Conservation (phyloP, 2,329 filamentous ascomycete genomes). For the Zymoseptoria tritici region DNA sequence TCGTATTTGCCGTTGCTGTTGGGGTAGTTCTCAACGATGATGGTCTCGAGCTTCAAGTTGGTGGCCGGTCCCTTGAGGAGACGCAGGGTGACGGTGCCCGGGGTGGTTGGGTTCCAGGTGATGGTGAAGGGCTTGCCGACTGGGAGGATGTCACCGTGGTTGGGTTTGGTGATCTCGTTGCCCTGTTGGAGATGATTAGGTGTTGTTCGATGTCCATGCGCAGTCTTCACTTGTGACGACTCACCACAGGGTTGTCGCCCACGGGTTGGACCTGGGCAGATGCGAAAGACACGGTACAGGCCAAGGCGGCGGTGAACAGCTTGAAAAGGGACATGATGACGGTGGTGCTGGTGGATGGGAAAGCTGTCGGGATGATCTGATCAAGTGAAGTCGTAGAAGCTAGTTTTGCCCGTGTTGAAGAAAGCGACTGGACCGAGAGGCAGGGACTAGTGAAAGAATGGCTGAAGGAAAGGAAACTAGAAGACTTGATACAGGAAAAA, state of each 20-base stretch:
- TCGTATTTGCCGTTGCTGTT: slow-evolving; percentile 48
- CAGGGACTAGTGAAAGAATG: not conserved
- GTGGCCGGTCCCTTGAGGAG: slow-evolving; percentile 52
- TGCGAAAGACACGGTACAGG: slow-evolving; percentile 42
- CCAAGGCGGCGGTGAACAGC: slow-evolving; percentile 48
- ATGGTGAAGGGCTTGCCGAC: slow-evolving; percentile 50
- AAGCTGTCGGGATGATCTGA: not conserved
- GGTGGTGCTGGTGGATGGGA: slow-evolving; percentile 13
- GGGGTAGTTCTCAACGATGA: slow-evolving; percentile 46
- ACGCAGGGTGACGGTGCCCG: slow-evolving; percentile 48
- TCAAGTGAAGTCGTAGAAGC: not conserved
- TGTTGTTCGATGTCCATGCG: not conserved
- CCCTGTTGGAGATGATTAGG: slow-evolving; percentile 28
- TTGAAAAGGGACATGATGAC: slow-evolving; percentile 32
- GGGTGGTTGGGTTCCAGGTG: slow-evolving; percentile 48
- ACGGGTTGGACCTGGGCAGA: slow-evolving; percentile 36
- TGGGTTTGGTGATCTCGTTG: slow-evolving; percentile 49
- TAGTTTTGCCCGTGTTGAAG: not conserved
- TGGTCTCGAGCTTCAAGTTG: slow-evolving; percentile 46
- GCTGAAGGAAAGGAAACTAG: not conserved
- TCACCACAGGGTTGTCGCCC: slow-evolving; percentile 22
- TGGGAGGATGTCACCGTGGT: slow-evolving; percentile 47
- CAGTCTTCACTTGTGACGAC: not conserved
- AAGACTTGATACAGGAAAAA: not conserved
- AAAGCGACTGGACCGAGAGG: not conserved